Evolutionary conservation across 225 moss, liverwort and hornwort genomes (phyloP).

Genomic region (Asterella californica): DNA sequence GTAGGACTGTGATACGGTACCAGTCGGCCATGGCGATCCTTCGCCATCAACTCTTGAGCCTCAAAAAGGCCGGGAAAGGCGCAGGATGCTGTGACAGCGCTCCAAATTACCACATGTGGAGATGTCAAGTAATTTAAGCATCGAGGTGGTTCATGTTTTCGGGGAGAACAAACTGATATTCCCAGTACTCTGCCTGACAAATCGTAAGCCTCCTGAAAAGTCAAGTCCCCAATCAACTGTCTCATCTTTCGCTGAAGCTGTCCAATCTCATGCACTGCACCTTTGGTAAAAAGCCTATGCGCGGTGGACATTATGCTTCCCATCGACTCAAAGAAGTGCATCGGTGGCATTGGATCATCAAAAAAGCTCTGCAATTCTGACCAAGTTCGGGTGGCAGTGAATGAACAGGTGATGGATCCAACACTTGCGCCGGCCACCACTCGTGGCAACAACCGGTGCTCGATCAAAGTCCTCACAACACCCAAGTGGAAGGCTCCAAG

Average conservation of each 20-base stretch:
- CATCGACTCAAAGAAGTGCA: slow-evolving; percentile 96
- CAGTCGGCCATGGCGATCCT: slow-evolving; percentile 89
- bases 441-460: slow-evolving; percentile 84
- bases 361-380: slow-evolving; percentile 90
- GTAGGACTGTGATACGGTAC: slow-evolving; percentile 89
- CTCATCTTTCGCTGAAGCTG: slow-evolving; percentile 84
- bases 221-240: slow-evolving; percentile 93
- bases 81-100: slow-evolving; percentile 97
- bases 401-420: slow-evolving; percentile 94
- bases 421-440: slow-evolving; percentile 98
- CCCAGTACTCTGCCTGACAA: slow-evolving; percentile 93
- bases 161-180: slow-evolving; percentile 91
- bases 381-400: slow-evolving; percentile 98
- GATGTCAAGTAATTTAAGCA: slow-evolving; percentile 95
- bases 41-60: slow-evolving; percentile 99
- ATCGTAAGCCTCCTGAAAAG: slow-evolving; percentile 98
- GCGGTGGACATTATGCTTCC: slow-evolving; percentile 97
- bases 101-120: slow-evolving; percentile 99
- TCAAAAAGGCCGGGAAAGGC: slow-evolving; percentile 96
- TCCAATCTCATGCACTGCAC: slow-evolving; percentile 91
- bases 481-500: slow-evolving; percentile 95
- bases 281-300: slow-evolving; percentile 84
- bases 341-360: slow-evolving; percentile 81
- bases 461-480: slow-evolving; percentile 89
- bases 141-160: slow-evolving; percentile 85